phyloP scores from a whole-genome alignment of 306 rosid species.

The Sicyos edulis region DNA sequence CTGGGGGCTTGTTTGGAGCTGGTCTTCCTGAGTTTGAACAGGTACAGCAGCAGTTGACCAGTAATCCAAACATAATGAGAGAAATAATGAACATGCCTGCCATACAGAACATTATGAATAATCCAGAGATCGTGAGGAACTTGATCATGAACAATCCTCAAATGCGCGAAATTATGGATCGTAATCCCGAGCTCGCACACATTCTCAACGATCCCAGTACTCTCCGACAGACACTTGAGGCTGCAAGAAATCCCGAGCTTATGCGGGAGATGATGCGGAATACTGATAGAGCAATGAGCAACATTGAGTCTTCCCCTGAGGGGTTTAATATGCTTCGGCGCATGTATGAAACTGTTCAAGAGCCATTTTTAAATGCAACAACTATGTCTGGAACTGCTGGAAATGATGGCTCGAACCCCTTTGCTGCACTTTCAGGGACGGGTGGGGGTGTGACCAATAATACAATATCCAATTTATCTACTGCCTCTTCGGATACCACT shows the following conservation, averaged over 20 bases:
- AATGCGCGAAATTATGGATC: constrained; percentile 81
- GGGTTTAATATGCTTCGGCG: constrained; percentile 94
- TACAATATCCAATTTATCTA: constrained; percentile 47
- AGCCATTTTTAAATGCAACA: constrained; percentile 83
- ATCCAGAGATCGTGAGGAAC: constrained; percentile 62
- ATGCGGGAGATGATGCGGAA: constrained; percentile 97
- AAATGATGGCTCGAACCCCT: constrained; percentile 40
- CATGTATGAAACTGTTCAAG: constrained; percentile 90
- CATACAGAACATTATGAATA: constrained; percentile 60
- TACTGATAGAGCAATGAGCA: constrained; percentile 91
- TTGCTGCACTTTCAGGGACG: constrained; percentile 44
- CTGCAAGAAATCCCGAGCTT: constrained; percentile 84
- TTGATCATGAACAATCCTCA: constrained; percentile 80
- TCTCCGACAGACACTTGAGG: constrained; percentile 80
- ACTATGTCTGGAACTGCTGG: constrained; percentile 70
- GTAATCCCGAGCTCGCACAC: constrained; percentile 76
- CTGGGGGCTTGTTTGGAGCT: constrained; percentile 58
- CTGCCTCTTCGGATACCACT: constrained; percentile 47
- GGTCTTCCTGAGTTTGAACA: constrained; percentile 66
- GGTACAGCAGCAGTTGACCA: constrained; percentile 65
- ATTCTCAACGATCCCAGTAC: constrained; percentile 80
- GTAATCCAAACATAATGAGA: constrained; percentile 60
- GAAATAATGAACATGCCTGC: constrained; percentile 75
- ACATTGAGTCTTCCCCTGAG: constrained; percentile 82
- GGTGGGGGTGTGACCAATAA: constrained; percentile 48